Evolutionary conservation across 495 filamentous ascomycete genomes (phyloP).

Genomic region (Elasticomyces elasticus): DNA sequence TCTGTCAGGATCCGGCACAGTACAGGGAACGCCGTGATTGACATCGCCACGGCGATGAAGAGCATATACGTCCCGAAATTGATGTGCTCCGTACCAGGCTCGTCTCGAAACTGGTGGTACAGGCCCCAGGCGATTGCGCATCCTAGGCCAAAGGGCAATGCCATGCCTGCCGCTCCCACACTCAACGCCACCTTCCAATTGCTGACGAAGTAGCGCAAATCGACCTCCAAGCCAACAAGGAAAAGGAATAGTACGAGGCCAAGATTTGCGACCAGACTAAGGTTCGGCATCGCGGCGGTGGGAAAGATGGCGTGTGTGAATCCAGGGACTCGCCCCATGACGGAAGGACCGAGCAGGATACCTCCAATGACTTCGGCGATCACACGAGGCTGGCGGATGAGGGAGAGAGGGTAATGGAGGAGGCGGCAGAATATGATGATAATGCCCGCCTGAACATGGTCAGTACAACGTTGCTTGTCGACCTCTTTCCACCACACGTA

Average conservation of each 20-base stretch:
- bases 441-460: conserved; percentile 55
- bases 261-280: conserved; percentile 78
- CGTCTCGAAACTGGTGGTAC: conserved; percentile 65
- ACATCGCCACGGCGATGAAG: conserved; percentile 89
- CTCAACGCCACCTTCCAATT: conserved; percentile 81
- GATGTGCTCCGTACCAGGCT: conserved; percentile 52
- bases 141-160: conserved; percentile 62
- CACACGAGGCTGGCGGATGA: conserved; percentile 79
- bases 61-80: conserved; percentile 76
- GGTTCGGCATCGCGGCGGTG: conserved; percentile 55
- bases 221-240: conserved; percentile 84
- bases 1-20: conserved; percentile 91
- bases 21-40: conserved; percentile 94
- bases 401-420: conserved; percentile 74
- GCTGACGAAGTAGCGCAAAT: conserved; percentile 68
- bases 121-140: conserved; percentile 78
- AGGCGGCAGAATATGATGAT: conserved; percentile 85
- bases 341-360: conserved; percentile 79
- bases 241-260: conserved; percentile 89
- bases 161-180: conserved; percentile 80
- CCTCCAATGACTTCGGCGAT: conserved; percentile 95
- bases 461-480: not conserved
- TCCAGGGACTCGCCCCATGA: conserved; percentile 72
- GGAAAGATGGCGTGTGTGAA: conserved; percentile 76
- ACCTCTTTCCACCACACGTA: conserved; percentile 25